phyloP scores from a whole-genome alignment of 1,139 yeast genomes.

The Yamadazyma kanchanaburiensis region DNA sequence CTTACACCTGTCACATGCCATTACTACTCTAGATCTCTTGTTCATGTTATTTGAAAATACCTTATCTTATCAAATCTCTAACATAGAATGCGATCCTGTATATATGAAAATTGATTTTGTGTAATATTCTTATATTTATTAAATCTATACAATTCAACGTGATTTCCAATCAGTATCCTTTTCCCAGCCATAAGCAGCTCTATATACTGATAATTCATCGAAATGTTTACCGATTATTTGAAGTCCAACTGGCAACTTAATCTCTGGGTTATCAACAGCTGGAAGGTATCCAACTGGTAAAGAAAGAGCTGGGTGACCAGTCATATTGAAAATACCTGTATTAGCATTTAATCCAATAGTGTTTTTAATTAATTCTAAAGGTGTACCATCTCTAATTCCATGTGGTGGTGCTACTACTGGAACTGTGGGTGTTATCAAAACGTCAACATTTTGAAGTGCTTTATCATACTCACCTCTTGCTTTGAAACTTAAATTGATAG shows the following conservation, averaged over 20 bases:
- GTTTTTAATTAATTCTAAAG: conserved; percentile 16
- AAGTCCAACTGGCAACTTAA: conserved; percentile 28
- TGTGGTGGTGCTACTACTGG: conserved; percentile 14
- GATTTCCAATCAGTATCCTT: conserved; percentile 22
- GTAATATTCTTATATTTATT: neutral
- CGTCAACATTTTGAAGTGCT: conserved; percentile 17
- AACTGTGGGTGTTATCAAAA: conserved; percentile 11
- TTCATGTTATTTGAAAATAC: conserved; percentile 1
- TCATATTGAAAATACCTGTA: conserved; percentile 30
- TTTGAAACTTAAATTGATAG: conserved; percentile 27
- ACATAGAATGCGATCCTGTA: no score
- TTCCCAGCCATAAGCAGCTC: conserved; percentile 28
- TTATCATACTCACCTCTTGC: conserved; percentile 25
- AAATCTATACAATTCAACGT: neutral
- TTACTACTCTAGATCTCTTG: conserved; percentile 5
- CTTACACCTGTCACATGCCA: conserved; percentile 11
- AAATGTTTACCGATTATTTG: conserved; percentile 15
- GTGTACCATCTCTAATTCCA: conserved; percentile 11
- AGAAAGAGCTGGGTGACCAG: conserved; percentile 33
- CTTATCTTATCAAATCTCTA: no score
- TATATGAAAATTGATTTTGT: neutral
- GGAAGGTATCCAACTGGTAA: conserved; percentile 28
- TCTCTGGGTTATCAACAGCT: conserved; percentile 14
- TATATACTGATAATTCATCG: conserved; percentile 11
- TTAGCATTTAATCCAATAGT: conserved; percentile 32